phyloP scores from a whole-genome alignment of 352 stramenopile genomes.

The Globisporangium splendens region DNA sequence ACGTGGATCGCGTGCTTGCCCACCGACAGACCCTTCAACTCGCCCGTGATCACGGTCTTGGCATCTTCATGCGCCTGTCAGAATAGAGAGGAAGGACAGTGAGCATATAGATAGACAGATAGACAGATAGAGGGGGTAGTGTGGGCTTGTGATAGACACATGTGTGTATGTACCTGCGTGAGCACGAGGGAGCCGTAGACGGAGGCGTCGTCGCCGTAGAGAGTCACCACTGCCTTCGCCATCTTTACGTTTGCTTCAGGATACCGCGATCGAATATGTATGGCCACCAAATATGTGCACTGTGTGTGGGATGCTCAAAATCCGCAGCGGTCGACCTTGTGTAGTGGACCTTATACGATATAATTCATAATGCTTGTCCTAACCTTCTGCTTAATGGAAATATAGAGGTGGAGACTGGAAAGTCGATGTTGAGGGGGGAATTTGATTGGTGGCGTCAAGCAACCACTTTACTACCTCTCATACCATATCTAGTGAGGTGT shows the following conservation, averaged over 20 bases:
- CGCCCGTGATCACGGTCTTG: constrained; percentile 82
- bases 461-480: too few species aligned
- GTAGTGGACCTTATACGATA: not conserved
- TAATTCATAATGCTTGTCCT: too few species aligned
- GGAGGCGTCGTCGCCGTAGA: constrained; percentile 78
- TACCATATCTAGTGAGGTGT: too few species aligned
- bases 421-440: too few species aligned
- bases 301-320: not conserved
- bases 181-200: constrained; percentile 81
- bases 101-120: not conserved
- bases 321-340: too few species aligned
- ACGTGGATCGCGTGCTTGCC: constrained; percentile 96
- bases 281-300: constrained; percentile 1
- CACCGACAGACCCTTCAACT: constrained; percentile 66
- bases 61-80: constrained; percentile 85
- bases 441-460: constrained; percentile 5
- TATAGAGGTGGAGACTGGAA: too few species aligned
- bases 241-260: constrained; percentile 27
- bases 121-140: not conserved
- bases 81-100: too few species aligned
- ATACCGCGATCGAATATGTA: constrained; percentile 4
- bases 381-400: too few species aligned
- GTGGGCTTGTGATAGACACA: too few species aligned
- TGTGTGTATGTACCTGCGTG: constrained; percentile 49
- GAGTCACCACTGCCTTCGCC: constrained; percentile 84